A percentile compares a stretch with the other conserved stretches of the same genome.
phyloP scores from a whole-genome alignment of 2,329 filamentous ascomycete species.

The Neurospora crassa region DNA sequence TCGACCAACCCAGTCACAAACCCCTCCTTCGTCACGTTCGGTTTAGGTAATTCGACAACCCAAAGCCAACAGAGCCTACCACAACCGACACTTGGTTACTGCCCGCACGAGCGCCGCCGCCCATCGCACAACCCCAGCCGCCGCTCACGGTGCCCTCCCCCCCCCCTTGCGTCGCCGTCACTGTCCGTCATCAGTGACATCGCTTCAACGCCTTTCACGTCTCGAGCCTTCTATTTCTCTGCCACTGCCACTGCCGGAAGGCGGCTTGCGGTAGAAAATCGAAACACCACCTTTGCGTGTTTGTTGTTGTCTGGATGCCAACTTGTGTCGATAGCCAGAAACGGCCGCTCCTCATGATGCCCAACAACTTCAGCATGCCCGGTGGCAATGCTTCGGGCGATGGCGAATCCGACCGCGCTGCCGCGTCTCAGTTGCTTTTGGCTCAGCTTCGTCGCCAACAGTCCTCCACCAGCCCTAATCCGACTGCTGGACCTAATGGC shows the following conservation, averaged over 20 bases:
- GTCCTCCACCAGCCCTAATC: conserved; percentile 19
- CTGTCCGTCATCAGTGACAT: conserved; percentile 8
- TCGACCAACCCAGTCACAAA: neutral
- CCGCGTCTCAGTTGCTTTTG: conserved; percentile 31
- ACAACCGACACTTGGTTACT: neutral
- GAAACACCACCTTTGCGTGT: neutral
- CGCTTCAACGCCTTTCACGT: neutral
- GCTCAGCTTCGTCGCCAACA: conserved; percentile 28
- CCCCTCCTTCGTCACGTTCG: neutral
- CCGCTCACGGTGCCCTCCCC: neutral
- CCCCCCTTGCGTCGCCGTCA: conserved; percentile 4
- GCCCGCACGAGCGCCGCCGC: neutral
- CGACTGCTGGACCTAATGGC: conserved; percentile 12
- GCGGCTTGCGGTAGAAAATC: neutral
- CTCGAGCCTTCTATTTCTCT: neutral
- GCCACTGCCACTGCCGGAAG: neutral
- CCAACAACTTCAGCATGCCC: conserved; percentile 17
- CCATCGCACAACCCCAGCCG: neutral
- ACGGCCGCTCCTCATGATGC: conserved; percentile 12
- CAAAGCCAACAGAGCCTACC: neutral
- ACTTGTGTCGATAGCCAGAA: neutral
- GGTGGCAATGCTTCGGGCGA: conserved; percentile 13
- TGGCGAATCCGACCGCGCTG: conserved; percentile 20
- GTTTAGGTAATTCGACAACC: neutral
- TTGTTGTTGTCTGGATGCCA: neutral